Conservation (phyloP, 495 filamentous ascomycete species). For the Lepraria neglecta region DNA sequence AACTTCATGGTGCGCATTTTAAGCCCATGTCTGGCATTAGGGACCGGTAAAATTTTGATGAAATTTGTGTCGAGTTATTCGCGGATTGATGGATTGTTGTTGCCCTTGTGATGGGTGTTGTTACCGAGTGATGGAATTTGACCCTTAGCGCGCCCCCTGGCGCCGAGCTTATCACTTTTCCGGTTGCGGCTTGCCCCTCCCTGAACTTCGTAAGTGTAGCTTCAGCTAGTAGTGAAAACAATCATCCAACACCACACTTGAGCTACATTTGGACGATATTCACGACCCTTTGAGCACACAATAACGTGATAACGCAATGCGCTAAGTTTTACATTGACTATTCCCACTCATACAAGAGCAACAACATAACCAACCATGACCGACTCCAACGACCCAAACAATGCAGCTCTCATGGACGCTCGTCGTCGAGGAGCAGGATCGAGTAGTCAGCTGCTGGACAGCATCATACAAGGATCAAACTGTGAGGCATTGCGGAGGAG, state of each 20-base stretch:
- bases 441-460: slow-evolving; percentile 78
- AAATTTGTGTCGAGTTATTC: slow-evolving; percentile 51
- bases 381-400: slow-evolving; percentile 34
- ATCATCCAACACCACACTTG: not conserved
- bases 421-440: slow-evolving; percentile 56
- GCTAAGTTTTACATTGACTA: not conserved
- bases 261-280: not conserved
- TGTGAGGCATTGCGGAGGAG: slow-evolving; percentile 48
- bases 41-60: not conserved
- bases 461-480: slow-evolving; percentile 92
- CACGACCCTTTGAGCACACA: not conserved
- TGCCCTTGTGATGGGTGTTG: slow-evolving; percentile 34
- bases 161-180: slow-evolving; percentile 4
- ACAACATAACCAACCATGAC: slow-evolving; percentile 9
- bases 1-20: slow-evolving; percentile 1
- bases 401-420: slow-evolving; percentile 46
- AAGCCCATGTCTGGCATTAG: not conserved
- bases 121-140: not conserved
- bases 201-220: not conserved
- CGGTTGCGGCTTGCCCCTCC: slow-evolving; percentile 3
- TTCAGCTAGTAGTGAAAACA: not conserved
- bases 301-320: not conserved
- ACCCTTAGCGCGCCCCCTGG: not conserved
- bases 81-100: slow-evolving; percentile 55
- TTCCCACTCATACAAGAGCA: not conserved